phyloP scores from a whole-genome alignment of 805 yeast species.

The Starmerella geochares region DNA sequence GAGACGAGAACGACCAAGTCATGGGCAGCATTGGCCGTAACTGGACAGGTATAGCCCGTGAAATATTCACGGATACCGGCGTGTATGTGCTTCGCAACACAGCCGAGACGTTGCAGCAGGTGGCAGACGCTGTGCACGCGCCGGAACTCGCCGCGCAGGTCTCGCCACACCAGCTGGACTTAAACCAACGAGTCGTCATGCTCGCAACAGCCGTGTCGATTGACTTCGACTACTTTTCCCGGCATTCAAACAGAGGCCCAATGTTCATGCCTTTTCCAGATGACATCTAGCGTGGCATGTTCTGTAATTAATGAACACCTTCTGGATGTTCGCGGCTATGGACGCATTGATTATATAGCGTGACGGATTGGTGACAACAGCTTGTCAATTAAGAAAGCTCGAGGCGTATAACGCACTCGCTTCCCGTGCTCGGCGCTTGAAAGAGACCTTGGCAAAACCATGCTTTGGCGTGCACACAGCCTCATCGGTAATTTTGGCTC shows the following conservation, averaged over 20 bases:
- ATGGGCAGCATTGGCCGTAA: slow-evolving; percentile 77
- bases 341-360: no score
- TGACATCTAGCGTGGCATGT: slow-evolving; percentile 1
- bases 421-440: no score
- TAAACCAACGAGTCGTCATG: slow-evolving; percentile 77
- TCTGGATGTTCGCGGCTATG: not conserved
- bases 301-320: no score
- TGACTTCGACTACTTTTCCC: slow-evolving; percentile 93
- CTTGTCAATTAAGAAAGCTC: no score
- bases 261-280: slow-evolving; percentile 9
- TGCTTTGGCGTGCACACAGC: no score
- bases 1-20: slow-evolving; percentile 46
- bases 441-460: no score
- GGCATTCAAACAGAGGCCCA: slow-evolving; percentile 51
- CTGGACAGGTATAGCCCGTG: slow-evolving; percentile 93
- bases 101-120: slow-evolving; percentile 56
- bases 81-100: slow-evolving; percentile 60
- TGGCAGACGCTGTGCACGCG: slow-evolving; percentile 40
- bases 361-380: no score
- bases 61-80: slow-evolving; percentile 88
- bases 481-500: no score
- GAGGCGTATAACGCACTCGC: no score
- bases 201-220: slow-evolving; percentile 82
- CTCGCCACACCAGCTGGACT: slow-evolving; percentile 41
- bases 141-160: slow-evolving; percentile 76